Conservation (phyloP, 129 eudicot genomes). For the Tagetes erecta region DNA sequence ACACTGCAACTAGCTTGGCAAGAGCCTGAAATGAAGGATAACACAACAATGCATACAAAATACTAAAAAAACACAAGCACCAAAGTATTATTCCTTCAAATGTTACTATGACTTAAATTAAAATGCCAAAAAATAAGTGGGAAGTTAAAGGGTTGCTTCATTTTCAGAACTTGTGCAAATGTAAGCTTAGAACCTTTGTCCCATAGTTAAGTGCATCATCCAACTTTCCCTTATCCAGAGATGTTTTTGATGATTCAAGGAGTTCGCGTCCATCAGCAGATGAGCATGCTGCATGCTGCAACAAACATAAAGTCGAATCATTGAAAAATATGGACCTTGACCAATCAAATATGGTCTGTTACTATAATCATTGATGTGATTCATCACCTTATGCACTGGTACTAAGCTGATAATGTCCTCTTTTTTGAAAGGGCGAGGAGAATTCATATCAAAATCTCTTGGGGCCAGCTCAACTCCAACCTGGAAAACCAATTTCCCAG, state of each 20-base stretch:
- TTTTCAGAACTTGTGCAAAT: not conserved
- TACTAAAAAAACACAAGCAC: not conserved
- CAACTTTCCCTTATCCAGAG: slow-evolving; percentile 97
- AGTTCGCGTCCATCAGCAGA: slow-evolving; percentile 99
- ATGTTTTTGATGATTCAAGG: slow-evolving; percentile 97
- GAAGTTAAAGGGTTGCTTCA: not conserved
- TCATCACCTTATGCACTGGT: slow-evolving; percentile 94
- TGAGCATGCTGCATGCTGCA: slow-evolving; percentile 99
- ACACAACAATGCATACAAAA: not conserved
- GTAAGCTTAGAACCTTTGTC: slow-evolving; percentile 64
- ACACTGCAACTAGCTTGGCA: slow-evolving; percentile 96
- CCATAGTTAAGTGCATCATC: slow-evolving; percentile 99
- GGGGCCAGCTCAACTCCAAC: slow-evolving; percentile 98
- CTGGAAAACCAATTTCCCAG: slow-evolving; percentile 34
- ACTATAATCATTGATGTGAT: slow-evolving; percentile 1
- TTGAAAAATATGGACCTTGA: slow-evolving; percentile 14
- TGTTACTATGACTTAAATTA: slow-evolving; percentile 12
- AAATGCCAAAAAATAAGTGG: not conserved
- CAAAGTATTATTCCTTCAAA: not conserved
- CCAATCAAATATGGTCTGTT: slow-evolving; percentile 7
- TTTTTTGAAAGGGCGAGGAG: slow-evolving; percentile 74
- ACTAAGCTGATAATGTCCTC: slow-evolving; percentile 88
- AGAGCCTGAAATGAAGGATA: slow-evolving; percentile 72
- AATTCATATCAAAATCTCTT: slow-evolving; percentile 92
- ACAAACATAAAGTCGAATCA: not conserved